Evolutionary conservation across 1,139 yeast species (phyloP), one percentile per base, ranked within the genome.

Genomic region (Nakaseomyces uthaithaninus): DNA sequence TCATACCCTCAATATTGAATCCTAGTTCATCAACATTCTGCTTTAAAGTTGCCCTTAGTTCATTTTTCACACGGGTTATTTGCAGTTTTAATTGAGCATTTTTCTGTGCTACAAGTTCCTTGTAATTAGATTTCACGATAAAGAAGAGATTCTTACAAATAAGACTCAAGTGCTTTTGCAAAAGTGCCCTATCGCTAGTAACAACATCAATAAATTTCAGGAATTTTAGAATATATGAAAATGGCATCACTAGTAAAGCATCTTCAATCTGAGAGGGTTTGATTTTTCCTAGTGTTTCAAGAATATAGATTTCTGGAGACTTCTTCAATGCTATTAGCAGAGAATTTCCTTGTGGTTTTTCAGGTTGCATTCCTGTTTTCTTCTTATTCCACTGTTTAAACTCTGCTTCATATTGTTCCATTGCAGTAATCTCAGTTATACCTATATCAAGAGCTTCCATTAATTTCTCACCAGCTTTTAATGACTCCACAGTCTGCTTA

Each of bases 381-480:
- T 65, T 67, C 47, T 65, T 68, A 38, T 66, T 53, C 73, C 71
- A 55, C 51, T 55, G 45, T 41, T 53, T 54, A 40, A 59, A 42
- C 8, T 58, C 63, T 20, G 51, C 54, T 33, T 63, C 58, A 53
- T 80, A 79, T 39, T 69, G 72, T 42, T 70, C 75, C 23, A 62
- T 58, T n/a, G 75, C 75, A 33, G 74, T 77, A 33, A 85, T 65
- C 52, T 87, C 96, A 43, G 74, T 77, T 23, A 67, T 65, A 2
- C 94, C 94, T 48, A 89, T 68, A 49, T 91, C 97, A 37, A 91
- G 67, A 0, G 97, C 96, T 57, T 91, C 98, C 74, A 87, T 80
- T 39, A 91, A 66, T 53, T 80, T 80, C 63, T 91, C 99, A 50
- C 98, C 96, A 0, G 96, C 93, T 62, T 91, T 91, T 54, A 91